Base-by-base conservation (phyloP, 2,329 filamentous ascomycete genomes). In the Dactylellina haptotyla region DNA sequence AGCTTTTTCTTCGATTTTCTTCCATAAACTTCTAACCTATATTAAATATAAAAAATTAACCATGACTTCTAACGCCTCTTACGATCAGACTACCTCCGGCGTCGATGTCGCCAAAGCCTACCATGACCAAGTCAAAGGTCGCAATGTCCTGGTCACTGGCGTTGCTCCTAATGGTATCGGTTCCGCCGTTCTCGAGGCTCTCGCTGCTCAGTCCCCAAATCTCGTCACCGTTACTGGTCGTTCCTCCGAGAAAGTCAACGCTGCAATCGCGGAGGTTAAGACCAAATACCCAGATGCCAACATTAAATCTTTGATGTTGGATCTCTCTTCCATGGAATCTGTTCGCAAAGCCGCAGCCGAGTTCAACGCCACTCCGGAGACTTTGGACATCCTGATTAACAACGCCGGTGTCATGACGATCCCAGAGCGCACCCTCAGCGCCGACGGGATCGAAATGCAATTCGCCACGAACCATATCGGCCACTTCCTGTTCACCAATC, bases 201-300 rank as follows among this genome's bases (percentile, higher is more conserved):
- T 84, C 41, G 83, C 84, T 18, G 77, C 80, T 12, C 81, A 80
- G 26, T 77, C 80, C 0, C 83, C 84, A 0, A 75, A 77, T 2
- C 76, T 82, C 26, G 81, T 86, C 69, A 83, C 84, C 50, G 81
- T 85, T 23, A 82, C 80, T 5, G 83, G 83, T 30, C 84, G 84
- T 69, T 83, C 79, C 45, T 45, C 76, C 5, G 59, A 78, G 9
- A 86, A 84, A 61, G 81, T 72, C 4, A 78, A 81, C 20, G 78
- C 80, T 2, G 82, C 82, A 0, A 80, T 79, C 14, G 79, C 81
- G 1, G 76, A 78, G 51, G 79, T 85, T 62, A 65, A 70, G n/a
- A 75, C 77, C 2, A 59, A 77, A 9, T 69, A 80, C 53, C 80
- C 83, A 0, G 65, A 76, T 1, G 80, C 83, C 20, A 65, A 79